These are phyloP conservation scores for Quercus engelmannii DNA, from an alignment of 306 rosid genomes.

Conservation along the genomic window DNA sequence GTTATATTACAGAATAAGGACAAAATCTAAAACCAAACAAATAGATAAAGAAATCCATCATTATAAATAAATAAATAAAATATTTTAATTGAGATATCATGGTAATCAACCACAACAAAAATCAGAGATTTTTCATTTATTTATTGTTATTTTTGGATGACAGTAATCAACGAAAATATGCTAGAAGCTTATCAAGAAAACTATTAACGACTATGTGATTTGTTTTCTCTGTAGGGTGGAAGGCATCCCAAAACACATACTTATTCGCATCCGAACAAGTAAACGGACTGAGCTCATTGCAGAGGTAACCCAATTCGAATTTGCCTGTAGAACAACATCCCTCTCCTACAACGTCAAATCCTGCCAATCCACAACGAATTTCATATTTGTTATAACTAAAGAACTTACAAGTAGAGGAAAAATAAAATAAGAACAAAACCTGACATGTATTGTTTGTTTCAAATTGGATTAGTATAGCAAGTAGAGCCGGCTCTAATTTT, in stretches of 20 bases:
- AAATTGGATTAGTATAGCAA: no score
- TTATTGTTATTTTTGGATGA: no score
- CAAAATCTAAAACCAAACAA: background rate
- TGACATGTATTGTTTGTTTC: no score
- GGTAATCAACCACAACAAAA: background rate
- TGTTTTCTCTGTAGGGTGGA: conserved; percentile 54
- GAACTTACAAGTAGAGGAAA: no score
- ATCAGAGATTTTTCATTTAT: background rate
- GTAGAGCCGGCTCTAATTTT: no score
- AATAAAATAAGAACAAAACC: no score
- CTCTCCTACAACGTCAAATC: conserved; percentile 51
- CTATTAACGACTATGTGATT: conserved; percentile 27
- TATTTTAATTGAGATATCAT: background rate
- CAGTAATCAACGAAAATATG: conserved; percentile 4
- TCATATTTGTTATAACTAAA: background rate
- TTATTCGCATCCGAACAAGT: conserved; percentile 75
- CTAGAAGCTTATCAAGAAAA: conserved; percentile 15
- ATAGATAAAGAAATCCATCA: background rate
- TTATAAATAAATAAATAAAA: background rate
- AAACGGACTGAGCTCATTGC: conserved; percentile 47
- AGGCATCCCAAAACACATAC: conserved; percentile 64
- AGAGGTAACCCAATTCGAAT: conserved; percentile 84
- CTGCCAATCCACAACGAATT: conserved; percentile 24
- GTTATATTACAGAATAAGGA: no score
- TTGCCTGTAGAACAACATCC: conserved; percentile 90